Percentiles rank a stretch among this genome's conserved stretches.
Conservation (phyloP, 768 basidiomycete species). For the Russula abietina region DNA sequence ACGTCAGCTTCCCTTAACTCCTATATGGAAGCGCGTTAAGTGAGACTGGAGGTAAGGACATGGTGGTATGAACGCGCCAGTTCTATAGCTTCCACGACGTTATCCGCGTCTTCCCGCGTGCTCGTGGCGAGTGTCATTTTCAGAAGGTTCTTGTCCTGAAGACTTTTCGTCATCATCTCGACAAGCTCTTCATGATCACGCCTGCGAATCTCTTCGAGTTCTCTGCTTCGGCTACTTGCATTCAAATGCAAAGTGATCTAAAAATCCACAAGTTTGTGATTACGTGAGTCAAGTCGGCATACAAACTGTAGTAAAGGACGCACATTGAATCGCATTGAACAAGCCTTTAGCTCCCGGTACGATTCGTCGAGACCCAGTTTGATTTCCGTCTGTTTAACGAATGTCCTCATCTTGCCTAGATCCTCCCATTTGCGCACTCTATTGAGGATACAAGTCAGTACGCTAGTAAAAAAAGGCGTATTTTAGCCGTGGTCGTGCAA, state of each 20-base stretch:
- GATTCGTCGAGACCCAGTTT: constrained; percentile 18
- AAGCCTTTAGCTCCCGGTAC: constrained; percentile 20
- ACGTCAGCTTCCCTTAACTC: constrained; percentile 11
- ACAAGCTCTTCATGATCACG: constrained; percentile 21
- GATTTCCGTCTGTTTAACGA: constrained; percentile 23
- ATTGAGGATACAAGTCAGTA: constrained; percentile 15
- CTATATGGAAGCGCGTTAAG: not conserved
- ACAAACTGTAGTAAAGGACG: not conserved
- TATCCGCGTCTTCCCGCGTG: constrained; percentile 14
- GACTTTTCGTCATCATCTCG: constrained; percentile 17
- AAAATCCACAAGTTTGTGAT: not conserved
- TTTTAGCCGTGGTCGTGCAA: not conserved
- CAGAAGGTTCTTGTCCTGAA: constrained; percentile 9
- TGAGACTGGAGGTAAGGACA: not conserved
- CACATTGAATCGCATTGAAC: constrained; percentile 20
- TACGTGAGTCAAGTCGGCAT: not conserved
- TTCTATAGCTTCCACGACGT: constrained; percentile 19
- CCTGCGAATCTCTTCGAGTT: constrained; percentile 22
- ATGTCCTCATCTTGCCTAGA: constrained; percentile 16
- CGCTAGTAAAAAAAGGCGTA: not conserved
- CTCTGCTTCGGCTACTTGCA: constrained; percentile 2
- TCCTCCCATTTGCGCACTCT: constrained; percentile 19
- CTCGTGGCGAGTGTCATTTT: constrained; percentile 9
- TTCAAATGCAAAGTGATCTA: constrained; percentile 20
- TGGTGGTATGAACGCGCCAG: constrained; percentile 7